phyloP scores from a whole-genome alignment of 768 basidiomycete genomes.

The Hericium erinaceus region DNA sequence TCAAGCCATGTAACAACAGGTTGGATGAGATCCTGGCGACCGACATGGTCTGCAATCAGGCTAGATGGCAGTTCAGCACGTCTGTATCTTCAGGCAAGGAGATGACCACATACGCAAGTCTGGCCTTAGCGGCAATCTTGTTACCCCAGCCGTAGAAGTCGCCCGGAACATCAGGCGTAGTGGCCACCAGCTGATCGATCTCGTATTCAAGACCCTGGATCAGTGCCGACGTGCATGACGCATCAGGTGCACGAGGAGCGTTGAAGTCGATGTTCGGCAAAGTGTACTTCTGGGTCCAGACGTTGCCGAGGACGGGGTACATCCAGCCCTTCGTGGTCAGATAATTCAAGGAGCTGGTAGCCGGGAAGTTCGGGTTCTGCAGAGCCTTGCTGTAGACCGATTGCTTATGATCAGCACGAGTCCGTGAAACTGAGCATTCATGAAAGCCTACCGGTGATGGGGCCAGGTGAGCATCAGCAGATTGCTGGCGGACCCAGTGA shows the following conservation, averaged over 20 bases:
- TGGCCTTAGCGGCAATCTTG: slow-evolving; percentile 18
- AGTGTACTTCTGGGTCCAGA: slow-evolving; percentile 23
- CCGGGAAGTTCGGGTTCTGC: slow-evolving; percentile 19
- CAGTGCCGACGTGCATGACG: slow-evolving; percentile 21
- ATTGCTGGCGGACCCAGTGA: slow-evolving; percentile 18
- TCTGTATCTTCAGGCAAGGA: too few relatives aligned
- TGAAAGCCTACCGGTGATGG: slow-evolving; percentile 21
- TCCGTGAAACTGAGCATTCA: neutral
- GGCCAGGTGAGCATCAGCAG: slow-evolving; percentile 28
- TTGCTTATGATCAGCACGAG: neutral
- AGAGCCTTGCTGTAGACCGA: neutral
- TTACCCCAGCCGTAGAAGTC: slow-evolving; percentile 29
- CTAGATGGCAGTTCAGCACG: neutral
- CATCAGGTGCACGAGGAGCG: slow-evolving; percentile 23
- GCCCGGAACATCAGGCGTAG: slow-evolving; percentile 3
- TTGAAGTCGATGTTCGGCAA: slow-evolving; percentile 26
- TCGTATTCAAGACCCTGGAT: slow-evolving; percentile 19
- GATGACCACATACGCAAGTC: slow-evolving; percentile 21
- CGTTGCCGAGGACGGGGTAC: slow-evolving; percentile 25
- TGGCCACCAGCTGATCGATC: neutral
- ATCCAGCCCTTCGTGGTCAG: slow-evolving; percentile 27
- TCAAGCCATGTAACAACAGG: slow-evolving; percentile 20
- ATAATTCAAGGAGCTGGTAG: slow-evolving; percentile 20
- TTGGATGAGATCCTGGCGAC: slow-evolving; percentile 23
- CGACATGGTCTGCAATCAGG: slow-evolving; percentile 25